phyloP scores from a whole-genome alignment of 352 stramenopile species.

The Phytophthora aleatoria region DNA sequence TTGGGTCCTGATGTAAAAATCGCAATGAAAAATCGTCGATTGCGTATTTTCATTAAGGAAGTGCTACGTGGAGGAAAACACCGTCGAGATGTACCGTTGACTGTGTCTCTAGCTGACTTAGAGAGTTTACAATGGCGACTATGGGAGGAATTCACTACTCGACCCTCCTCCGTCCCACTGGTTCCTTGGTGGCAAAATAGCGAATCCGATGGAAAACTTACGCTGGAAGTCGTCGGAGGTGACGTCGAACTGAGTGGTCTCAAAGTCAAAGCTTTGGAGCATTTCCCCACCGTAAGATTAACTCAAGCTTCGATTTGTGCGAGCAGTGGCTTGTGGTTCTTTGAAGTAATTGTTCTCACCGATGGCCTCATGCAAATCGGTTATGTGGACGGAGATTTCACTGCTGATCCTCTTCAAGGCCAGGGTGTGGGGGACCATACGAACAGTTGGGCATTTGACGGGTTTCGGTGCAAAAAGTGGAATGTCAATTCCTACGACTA shows the following conservation, averaged over 20 bases:
- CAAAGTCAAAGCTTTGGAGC: conserved; percentile 61
- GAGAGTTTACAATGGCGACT: conserved; percentile 41
- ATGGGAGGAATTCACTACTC: conserved; percentile 29
- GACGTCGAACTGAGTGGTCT: conserved; percentile 65
- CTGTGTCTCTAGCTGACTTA: conserved; percentile 26
- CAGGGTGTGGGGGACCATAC: conserved; percentile 92
- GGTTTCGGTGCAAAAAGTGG: conserved; percentile 89
- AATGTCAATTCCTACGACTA: conserved; percentile 86
- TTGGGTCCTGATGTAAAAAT: conserved; percentile 42
- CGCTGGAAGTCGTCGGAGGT: conserved; percentile 65
- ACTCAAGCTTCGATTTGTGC: conserved; percentile 49
- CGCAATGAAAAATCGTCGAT: conserved; percentile 38
- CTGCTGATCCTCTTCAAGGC: conserved; percentile 78
- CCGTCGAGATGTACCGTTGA: background rate
- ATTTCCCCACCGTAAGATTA: conserved; percentile 84
- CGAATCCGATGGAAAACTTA: conserved; percentile 8
- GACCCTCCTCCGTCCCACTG: background rate
- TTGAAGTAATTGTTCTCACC: conserved; percentile 89
- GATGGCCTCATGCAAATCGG: conserved; percentile 95
- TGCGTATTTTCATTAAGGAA: conserved; percentile 31
- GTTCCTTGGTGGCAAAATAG: conserved; percentile 39
- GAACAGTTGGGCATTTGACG: conserved; percentile 93
- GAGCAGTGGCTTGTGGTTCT: conserved; percentile 85
- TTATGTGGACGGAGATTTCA: conserved; percentile 89
- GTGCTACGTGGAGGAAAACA: conserved; percentile 17